These are phyloP conservation scores for Neoscytalidium dimidiatum DNA, from an alignment of 2,329 filamentous ascomycete species.

Conservation along the genomic window DNA sequence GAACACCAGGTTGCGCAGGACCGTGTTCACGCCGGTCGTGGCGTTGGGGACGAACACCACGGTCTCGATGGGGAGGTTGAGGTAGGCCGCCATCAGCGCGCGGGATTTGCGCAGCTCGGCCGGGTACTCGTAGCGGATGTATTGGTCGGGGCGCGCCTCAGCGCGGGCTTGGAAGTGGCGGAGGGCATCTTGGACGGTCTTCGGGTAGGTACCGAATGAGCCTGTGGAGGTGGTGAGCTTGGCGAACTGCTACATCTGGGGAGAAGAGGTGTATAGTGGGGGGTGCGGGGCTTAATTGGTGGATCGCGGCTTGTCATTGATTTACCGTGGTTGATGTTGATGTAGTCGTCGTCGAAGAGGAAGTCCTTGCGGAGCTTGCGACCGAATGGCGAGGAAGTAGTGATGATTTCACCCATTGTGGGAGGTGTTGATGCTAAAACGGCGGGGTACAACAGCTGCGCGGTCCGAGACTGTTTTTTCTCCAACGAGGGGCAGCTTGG, in stretches of 20 bases:
- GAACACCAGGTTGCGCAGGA: slow-evolving; percentile 75
- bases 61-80: slow-evolving; percentile 66
- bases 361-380: slow-evolving; percentile 64
- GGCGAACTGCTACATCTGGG: neutral
- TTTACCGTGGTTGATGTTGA: slow-evolving; percentile 76
- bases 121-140: slow-evolving; percentile 70
- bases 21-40: slow-evolving; percentile 74
- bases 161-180: slow-evolving; percentile 65
- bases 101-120: slow-evolving; percentile 65
- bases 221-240: slow-evolving; percentile 43
- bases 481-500: neutral
- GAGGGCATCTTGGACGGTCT: slow-evolving; percentile 59
- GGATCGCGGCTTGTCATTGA: neutral
- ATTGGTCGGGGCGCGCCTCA: slow-evolving; percentile 72
- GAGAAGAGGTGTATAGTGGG: neutral
- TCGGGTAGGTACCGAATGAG: slow-evolving; percentile 78
- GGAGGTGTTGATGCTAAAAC: neutral
- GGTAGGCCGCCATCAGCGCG: slow-evolving; percentile 62
- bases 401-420: neutral
- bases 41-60: slow-evolving; percentile 82
- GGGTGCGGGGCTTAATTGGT: neutral
- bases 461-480: neutral
- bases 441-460: neutral
- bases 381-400: slow-evolving; percentile 46
- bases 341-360: slow-evolving; percentile 66